Base-by-base conservation (phyloP, 1,284 basidiomycete species). In the Fomes fomentarius region DNA sequence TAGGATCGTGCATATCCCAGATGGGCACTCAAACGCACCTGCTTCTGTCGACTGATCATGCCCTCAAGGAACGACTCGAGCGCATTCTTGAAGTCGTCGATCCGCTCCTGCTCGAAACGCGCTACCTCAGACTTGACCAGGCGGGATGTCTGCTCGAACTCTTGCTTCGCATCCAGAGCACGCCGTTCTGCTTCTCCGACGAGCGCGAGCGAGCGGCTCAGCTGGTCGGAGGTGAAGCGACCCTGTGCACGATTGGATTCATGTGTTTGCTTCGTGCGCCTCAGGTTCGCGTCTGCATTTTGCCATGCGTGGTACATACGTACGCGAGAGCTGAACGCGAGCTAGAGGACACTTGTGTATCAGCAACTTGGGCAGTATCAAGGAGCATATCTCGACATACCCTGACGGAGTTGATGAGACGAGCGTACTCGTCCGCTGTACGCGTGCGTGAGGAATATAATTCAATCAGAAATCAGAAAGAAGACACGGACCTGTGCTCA, bases 51-150 rank as follows among this genome's bases (percentile, higher is more conserved):
- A 24, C 77, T 69, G 45, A 94, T 88, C 87, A 95, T 90, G 10
- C 90, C 90, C 46, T 90, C 87, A 54, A 96, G 72, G 72, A 93
- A 94, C 1, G 77, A 77, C 64, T 90, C 89, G 53, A 96, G 70
- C 2, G 86, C 80, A 30, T 79, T 76, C 68, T 93, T 94, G 70
- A 96, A 93, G 66, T 96, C 94, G 42, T 93, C 87, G 26, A 98
- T 84, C 40, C 95, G 84, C 72, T 98, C 96, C 66, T 87, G 82
- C 73, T 99, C 96, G 68, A 99, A 98, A 30, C 95, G 78, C n/a
- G 85, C 87, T 65, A 97, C 87, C 74, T 99, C 97, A 4, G 81
- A 75, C 73, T 98, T 98, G 66, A 95, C 89, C 24, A 97, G 76
- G 61, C 87, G 87, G 25, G 93, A 91, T 6, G 92, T 89, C 26